Evolutionary conservation across 2,329 filamentous ascomycete genomes (phyloP), one percentile per base, ranked within the genome.

Genomic region (Microdochium trichocladiopsis): DNA sequence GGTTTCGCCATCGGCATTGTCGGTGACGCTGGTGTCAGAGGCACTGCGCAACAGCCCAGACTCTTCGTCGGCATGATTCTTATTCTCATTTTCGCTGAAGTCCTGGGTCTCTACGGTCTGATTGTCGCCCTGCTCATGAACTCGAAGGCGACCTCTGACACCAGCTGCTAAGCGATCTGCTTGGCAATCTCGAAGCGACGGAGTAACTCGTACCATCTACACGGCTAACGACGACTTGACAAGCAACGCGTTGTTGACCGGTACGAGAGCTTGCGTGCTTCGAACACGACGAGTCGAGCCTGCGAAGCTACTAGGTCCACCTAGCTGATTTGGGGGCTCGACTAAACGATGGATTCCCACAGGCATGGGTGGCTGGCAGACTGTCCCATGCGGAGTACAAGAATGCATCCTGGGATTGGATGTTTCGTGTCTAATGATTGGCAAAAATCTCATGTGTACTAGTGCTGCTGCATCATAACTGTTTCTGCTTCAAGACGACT

Each of bases 81-180:
- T 71, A 96, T 96, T 79, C 90, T 96, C 76, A 96, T 96, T 93
- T 96, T 96, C 82, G 92, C 92, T 62, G 92, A 96, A 93, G 92
- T 96, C 62, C 77, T 96, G 86, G 92, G 93, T 94, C 90, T 99
- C 54, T 99, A 99, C 78, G 94, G 94, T 72, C 83, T 99, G 67
- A 99, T 99, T 72, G 94, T 99, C 62, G 94, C 94, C 59, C 88
- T 99, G 68, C 86, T 99, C 69, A 99, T 99, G 95, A 99, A 97
- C 88, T 95, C 94, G 55, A 95, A 94, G 79, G 88, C 87, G 37
- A 74, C 74, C 55, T 74, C 83, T 62, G 81, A 85, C 64, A 79
- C 78, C 62, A 69, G 61, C 55, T 91, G 87, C 73, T 83, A 83
- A 75, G 57, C 51, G 18, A 37, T 18, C 8, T 8, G 12, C 33